phyloP scores from a whole-genome alignment of 164 flowering plant species.

The Nymphaea thermarum region DNA sequence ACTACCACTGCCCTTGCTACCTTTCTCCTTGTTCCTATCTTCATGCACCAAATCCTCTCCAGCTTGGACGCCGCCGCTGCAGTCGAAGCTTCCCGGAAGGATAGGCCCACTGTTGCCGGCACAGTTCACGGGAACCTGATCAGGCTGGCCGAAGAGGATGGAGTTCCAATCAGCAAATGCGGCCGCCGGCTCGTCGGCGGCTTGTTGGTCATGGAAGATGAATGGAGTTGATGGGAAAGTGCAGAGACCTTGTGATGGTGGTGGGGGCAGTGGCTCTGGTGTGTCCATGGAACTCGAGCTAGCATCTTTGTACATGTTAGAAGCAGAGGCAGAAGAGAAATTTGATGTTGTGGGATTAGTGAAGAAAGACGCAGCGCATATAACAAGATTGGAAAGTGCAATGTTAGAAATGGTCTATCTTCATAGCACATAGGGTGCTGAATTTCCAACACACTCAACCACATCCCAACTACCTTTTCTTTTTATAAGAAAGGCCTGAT shows the following conservation, averaged over 20 bases:
- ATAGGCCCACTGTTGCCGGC: neutral
- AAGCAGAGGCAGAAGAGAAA: neutral
- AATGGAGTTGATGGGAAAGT: too few species aligned
- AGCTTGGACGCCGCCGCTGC: neutral
- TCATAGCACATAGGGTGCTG: neutral
- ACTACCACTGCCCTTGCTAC: neutral
- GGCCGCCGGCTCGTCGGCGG: neutral
- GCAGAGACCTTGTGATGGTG: neutral
- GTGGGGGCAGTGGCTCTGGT: neutral
- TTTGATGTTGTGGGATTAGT: neutral
- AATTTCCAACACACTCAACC: neutral
- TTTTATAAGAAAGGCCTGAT: too few species aligned
- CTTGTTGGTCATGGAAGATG: neutral
- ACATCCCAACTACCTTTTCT: neutral
- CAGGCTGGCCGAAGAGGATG: neutral
- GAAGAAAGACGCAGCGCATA: neutral
- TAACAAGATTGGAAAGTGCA: too few species aligned
- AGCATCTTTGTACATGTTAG: neutral
- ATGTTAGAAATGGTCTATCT: neutral
- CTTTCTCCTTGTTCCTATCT: conserved; percentile 8
- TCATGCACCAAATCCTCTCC: neutral
- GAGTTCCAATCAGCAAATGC: neutral
- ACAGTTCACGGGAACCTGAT: neutral
- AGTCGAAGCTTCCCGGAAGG: neutral
- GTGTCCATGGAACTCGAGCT: neutral